Evolutionary conservation across 2,329 filamentous ascomycete genomes (phyloP), one percentile per base, ranked within the genome.

Genomic region (Stachybotrys elegans): DNA sequence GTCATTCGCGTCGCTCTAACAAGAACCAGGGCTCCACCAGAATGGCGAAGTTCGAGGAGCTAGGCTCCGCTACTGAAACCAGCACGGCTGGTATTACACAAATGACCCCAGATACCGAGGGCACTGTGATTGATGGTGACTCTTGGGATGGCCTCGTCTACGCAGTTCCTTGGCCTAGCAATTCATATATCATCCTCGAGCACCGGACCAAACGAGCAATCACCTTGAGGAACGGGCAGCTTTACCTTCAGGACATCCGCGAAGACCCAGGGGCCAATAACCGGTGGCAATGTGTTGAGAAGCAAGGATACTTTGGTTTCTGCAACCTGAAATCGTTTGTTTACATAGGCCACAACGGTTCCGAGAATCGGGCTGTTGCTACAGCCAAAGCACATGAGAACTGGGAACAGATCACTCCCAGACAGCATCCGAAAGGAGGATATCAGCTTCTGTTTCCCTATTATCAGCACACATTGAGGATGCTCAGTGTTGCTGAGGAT

Each of bases 81-180:
- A 29, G 25, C 25, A 9, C n/a, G 25, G 25, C 25, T 29, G n/a
- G 25, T 20, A 19, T 17, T 20, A 36, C 34, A 4, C 16, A n/a
- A 17, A 36, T 36, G 34, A 36, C 34, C 5, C 34, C 34, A 17
- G 12, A 36, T 11, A 36, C 34, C 5, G 34, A 36, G 5, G 5
- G 13, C 5, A 49, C 45, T 17, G 8, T 43, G 20, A 12, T 40
- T 13, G 42, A 43, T 2, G 20, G 16, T 6, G 1, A n/a, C n/a
- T n/a, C 14, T 4, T 43, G 21, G 29, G 34, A 40, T 20, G 45
- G 36, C 6, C 44, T 21, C 6, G 21, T 22, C n/a, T 37, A 43
- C 16, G 45, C 42, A 0, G 22, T 55, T 2, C 52, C 53, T 4
- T 56, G 52, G 49, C 46, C 44, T 4, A 49, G 45, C 12, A 41